Percentiles rank a stretch among this genome's conserved stretches.
Evolutionary conservation across 129 eudicot species (phyloP).

Genomic region (Tanacetum coccineum): DNA sequence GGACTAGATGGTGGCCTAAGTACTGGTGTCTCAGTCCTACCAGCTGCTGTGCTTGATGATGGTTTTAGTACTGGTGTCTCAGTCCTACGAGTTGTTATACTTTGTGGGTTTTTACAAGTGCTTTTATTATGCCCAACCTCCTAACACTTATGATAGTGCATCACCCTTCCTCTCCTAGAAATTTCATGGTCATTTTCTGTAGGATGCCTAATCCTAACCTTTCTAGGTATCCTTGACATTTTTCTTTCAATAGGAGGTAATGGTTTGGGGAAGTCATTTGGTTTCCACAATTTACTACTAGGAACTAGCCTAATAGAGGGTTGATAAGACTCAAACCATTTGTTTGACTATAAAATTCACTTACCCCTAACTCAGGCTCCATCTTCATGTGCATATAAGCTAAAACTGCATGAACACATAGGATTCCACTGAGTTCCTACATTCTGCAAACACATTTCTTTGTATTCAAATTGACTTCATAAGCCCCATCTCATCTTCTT

Average conservation of each 20-base stretch:
- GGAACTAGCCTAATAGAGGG: neutral
- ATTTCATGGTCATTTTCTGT: no score
- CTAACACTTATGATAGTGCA: no score
- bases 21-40: no score
- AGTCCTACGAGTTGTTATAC: no score
- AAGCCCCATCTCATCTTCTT: neutral
- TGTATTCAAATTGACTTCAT: neutral
- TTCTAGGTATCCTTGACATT: no score
- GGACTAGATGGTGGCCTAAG: no score
- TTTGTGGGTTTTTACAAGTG: no score
- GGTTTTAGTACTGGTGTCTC: no score
- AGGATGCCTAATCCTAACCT: neutral
- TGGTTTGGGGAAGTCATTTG: no score
- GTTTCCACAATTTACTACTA: neutral
- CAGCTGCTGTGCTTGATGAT: no score
- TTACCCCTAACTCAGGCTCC: neutral
- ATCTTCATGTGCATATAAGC: neutral
- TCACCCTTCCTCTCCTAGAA: neutral
- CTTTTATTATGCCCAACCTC: no score
- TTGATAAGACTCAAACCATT: neutral
- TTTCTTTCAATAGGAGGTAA: no score
- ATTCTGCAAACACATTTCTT: neutral
- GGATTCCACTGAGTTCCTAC: neutral
- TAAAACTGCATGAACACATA: neutral
- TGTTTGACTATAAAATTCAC: neutral